phyloP scores from a whole-genome alignment of 345 rosid species.

The Syzygium aromaticum region DNA sequence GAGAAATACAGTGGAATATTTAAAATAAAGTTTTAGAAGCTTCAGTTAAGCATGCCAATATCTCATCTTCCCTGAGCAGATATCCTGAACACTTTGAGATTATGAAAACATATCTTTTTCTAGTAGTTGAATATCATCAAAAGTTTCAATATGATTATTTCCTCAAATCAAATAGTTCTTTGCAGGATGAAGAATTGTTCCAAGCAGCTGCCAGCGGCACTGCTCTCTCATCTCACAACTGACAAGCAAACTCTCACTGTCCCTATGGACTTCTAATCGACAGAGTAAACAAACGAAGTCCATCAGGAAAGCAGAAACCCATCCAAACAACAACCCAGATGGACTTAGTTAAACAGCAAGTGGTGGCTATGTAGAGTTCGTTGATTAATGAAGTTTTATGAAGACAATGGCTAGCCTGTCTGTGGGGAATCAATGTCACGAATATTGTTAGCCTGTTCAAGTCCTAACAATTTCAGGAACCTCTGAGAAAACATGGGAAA shows the following conservation, averaged over 20 bases:
- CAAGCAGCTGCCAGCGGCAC: background rate
- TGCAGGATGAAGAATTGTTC: background rate
- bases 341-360: background rate
- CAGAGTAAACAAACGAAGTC: background rate
- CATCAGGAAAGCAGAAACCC: background rate
- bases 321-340: background rate
- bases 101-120: background rate
- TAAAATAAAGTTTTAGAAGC: background rate
- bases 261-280: background rate
- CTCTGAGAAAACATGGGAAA: background rate
- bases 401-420: background rate
- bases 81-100: background rate
- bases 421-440: background rate
- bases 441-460: background rate
- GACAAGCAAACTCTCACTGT: background rate
- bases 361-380: background rate
- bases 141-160: background rate
- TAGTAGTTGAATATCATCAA: background rate
- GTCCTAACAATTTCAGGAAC: background rate
- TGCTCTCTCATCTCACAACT: background rate
- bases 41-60: background rate
- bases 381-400: background rate
- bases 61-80: background rate
- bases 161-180: background rate
- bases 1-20: background rate